These are phyloP conservation scores for Trifolium repens DNA, from an alignment of 306 rosid genomes.

Conservation along the genomic window DNA sequence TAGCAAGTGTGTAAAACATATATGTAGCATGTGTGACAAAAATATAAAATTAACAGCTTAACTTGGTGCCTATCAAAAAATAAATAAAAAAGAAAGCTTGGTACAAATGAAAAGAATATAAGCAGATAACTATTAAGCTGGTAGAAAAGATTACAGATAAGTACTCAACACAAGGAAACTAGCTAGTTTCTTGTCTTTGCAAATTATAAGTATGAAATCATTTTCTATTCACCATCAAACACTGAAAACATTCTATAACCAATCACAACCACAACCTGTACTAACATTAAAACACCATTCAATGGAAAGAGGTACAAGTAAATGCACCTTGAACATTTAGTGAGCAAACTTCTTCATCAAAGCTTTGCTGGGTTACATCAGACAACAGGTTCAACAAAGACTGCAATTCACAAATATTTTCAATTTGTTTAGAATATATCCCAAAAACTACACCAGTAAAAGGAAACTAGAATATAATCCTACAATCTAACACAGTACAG, in stretches of 20 bases:
- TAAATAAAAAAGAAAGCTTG: neutral
- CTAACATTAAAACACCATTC: neutral
- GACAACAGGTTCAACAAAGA: constrained; percentile 4
- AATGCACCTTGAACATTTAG: constrained; percentile 36
- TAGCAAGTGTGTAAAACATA: neutral
- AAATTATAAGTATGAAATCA: constrained; percentile 16
- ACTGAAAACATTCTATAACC: neutral
- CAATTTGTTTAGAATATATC: neutral
- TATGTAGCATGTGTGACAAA: neutral
- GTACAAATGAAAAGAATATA: neutral
- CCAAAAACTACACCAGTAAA: neutral
- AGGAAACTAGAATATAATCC: neutral
- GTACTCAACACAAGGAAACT: neutral
- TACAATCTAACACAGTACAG: neutral
- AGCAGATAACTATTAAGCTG: neutral
- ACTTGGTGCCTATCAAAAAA: neutral
- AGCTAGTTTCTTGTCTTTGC: neutral
- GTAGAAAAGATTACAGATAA: neutral
- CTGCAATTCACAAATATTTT: constrained; percentile 33
- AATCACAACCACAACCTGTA: neutral
- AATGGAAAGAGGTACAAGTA: neutral
- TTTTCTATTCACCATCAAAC: neutral
- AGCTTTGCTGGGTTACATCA: constrained; percentile 14
- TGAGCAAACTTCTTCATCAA: constrained; percentile 27
- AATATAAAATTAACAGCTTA: neutral